Percentiles rank a stretch among this genome's conserved stretches.
These are phyloP conservation scores for Myxozyma vanderwaltii DNA, from an alignment of 805 yeast genomes.

Conservation along the genomic window DNA sequence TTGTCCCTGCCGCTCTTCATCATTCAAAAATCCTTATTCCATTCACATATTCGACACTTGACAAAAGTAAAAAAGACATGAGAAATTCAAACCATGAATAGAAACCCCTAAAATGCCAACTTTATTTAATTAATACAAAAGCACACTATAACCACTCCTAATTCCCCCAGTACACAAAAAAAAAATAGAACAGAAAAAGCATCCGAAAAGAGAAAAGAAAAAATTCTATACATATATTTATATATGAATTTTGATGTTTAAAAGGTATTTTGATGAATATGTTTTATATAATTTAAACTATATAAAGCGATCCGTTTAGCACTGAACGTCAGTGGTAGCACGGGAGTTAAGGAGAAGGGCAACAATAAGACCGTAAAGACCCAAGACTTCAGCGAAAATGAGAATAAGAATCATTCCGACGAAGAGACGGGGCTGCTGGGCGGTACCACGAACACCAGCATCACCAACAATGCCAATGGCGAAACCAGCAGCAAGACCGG, in stretches of 20 bases:
- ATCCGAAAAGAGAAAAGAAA: conserved; percentile 7
- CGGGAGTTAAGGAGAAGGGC: conserved; percentile 97
- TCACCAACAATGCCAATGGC: conserved; percentile 95
- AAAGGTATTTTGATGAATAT: conserved; percentile 4
- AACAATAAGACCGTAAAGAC: conserved; percentile 97
- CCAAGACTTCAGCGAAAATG: conserved; percentile 89
- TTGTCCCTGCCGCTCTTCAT: conserved; percentile 10
- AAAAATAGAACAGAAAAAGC: conserved; percentile 7
- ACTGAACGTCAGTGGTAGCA: conserved; percentile 56
- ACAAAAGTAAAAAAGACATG: conserved; percentile 11
- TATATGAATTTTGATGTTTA: conserved; percentile 16
- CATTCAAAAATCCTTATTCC: conserved; percentile 8
- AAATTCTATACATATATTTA: conserved; percentile 25
- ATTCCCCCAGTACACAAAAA: conserved; percentile 25
- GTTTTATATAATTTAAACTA: conserved; percentile 7
- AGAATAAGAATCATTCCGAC: conserved; percentile 88
- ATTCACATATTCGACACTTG: conserved; percentile 1
- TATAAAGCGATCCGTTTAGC: conserved; percentile 24
- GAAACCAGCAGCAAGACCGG: conserved; percentile 95
- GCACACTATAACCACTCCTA: conserved; percentile 28
- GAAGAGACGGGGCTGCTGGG: conserved; percentile 85
- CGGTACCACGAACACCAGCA: conserved; percentile 83
- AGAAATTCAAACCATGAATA: conserved; percentile 9
- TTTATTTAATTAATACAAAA: conserved; percentile 31
- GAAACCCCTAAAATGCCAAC: conserved; percentile 31